phyloP scores from a whole-genome alignment of 495 filamentous ascomycete genomes.

The Neurospora intermedia region DNA sequence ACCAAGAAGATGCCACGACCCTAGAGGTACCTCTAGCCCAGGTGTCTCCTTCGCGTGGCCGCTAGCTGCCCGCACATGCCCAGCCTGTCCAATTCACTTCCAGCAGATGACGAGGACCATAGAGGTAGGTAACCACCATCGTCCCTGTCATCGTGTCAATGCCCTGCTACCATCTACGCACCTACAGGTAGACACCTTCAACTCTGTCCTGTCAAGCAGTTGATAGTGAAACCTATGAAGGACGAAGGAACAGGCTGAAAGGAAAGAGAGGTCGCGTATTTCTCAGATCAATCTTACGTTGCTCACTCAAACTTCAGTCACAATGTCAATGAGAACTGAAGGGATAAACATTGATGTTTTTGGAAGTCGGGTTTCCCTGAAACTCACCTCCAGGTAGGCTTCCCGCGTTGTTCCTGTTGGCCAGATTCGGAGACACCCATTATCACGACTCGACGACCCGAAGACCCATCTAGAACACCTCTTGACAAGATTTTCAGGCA shows the following conservation, averaged over 20 bases:
- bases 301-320: background rate
- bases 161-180: too few relatives aligned
- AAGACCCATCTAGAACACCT: background rate
- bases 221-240: background rate
- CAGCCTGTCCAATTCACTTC: background rate
- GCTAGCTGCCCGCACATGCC: background rate
- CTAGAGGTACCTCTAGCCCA: background rate
- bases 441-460: background rate
- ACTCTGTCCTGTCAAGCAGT: background rate
- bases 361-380: background rate
- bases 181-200: background rate
- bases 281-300: background rate
- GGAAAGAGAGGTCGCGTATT: background rate
- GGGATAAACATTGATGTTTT: background rate
- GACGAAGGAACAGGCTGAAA: background rate
- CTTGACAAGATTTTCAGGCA: background rate
- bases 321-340: background rate
- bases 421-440: background rate
- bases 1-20: background rate
- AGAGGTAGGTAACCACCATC: background rate
- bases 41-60: background rate
- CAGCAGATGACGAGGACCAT: background rate
- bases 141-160: background rate
- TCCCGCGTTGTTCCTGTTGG: background rate
- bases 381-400: background rate